Percentiles rank a stretch among this genome's conserved stretches.
phyloP scores from a whole-genome alignment of 345 rosid species.

The Pistacia integerrima region DNA sequence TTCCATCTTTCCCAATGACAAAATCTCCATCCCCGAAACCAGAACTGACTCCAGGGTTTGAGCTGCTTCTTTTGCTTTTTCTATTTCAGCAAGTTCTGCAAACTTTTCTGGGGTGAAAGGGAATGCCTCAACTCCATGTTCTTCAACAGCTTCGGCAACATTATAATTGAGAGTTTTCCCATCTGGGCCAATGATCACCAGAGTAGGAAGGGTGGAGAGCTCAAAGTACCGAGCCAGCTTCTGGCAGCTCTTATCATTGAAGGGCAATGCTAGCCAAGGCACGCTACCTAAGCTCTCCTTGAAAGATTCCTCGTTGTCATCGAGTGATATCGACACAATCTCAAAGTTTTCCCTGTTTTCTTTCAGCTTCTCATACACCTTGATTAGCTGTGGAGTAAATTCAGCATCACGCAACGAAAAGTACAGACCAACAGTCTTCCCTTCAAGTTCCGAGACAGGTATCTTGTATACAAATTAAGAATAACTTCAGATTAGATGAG shows the following conservation, averaged over 20 bases:
- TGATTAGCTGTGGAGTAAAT: constrained; percentile 54
- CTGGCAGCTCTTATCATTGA: constrained; percentile 44
- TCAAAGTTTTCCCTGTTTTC: constrained; percentile 60
- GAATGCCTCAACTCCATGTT: constrained; percentile 58
- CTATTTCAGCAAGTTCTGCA: constrained; percentile 54
- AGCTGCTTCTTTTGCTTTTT: constrained; percentile 49
- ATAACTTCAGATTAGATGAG: not conserved
- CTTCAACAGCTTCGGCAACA: constrained; percentile 61
- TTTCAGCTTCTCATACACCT: constrained; percentile 49
- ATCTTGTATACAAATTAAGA: constrained; percentile 34
- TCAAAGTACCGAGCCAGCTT: constrained; percentile 63
- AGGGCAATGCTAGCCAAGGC: constrained; percentile 81
- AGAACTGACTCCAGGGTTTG: constrained; percentile 62
- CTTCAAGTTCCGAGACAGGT: constrained; percentile 63
- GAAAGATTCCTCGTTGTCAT: constrained; percentile 53
- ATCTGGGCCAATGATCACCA: constrained; percentile 71
- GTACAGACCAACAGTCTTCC: constrained; percentile 63
- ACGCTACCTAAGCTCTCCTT: constrained; percentile 44
- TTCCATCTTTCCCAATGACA: constrained; percentile 54
- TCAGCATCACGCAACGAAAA: constrained; percentile 43
- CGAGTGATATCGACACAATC: constrained; percentile 62
- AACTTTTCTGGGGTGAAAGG: constrained; percentile 73
- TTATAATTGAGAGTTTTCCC: constrained; percentile 63
- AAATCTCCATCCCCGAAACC: constrained; percentile 63
- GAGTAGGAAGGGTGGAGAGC: constrained; percentile 46